phyloP scores from a whole-genome alignment of 257 asterid species.

The Jacaranda copaia region DNA sequence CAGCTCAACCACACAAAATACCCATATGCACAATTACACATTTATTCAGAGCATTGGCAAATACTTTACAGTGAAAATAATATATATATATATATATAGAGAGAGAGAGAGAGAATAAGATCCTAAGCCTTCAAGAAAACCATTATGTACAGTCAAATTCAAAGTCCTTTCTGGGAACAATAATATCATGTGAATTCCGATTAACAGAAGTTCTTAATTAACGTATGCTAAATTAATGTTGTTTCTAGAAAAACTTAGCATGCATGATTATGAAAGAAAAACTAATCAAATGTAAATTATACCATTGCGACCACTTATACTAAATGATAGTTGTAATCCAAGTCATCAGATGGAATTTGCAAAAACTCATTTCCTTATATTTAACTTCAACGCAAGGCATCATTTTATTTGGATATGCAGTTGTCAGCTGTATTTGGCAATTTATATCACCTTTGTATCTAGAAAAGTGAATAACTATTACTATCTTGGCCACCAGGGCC shows the following conservation, averaged over 20 bases:
- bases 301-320: too few species aligned
- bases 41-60: not conserved
- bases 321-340: too few species aligned
- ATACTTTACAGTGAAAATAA: not conserved
- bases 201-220: not conserved
- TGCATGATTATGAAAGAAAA: not conserved
- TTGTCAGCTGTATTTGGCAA: not conserved
- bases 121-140: not conserved
- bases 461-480: not conserved
- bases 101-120: too few species aligned
- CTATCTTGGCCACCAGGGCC: not conserved
- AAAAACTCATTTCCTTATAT: not conserved
- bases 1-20: too few species aligned
- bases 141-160: too few species aligned
- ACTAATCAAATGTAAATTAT: too few species aligned
- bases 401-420: not conserved
- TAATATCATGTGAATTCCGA: not conserved
- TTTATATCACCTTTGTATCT: not conserved
- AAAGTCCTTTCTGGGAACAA: too few species aligned
- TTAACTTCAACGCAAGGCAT: not conserved
- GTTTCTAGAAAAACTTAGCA: not conserved
- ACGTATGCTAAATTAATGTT: not conserved
- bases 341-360: not conserved
- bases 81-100: not conserved
- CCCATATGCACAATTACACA: not conserved